Evolutionary conservation across 2,329 filamentous ascomycete species (phyloP).

Genomic region (Stagonosporopsis rhizophila): DNA sequence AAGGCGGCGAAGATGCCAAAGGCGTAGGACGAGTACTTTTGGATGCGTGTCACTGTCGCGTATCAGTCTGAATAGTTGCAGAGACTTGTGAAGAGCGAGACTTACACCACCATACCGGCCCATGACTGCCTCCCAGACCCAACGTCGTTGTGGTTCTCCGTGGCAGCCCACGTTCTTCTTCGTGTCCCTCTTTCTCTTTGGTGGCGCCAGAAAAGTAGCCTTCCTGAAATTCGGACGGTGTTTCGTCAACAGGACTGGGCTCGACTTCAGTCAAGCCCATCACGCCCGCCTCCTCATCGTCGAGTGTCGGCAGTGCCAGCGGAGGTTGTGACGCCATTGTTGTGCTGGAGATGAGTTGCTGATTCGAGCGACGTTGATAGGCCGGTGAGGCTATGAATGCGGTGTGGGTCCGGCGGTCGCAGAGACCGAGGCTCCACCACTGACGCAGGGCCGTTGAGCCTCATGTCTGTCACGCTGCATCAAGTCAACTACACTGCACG

Average conservation of each 20-base stretch:
- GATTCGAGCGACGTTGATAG: constrained; percentile 44
- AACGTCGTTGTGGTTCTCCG: constrained; percentile 40
- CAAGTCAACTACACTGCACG: neutral
- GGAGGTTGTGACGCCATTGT: constrained; percentile 14
- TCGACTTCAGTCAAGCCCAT: constrained; percentile 79
- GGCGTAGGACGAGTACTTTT: constrained; percentile 85
- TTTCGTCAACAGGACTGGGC: constrained; percentile 77
- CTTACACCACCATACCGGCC: constrained; percentile 78
- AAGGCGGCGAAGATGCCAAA: constrained; percentile 53
- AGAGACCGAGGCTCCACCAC: constrained; percentile 5
- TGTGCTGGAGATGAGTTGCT: constrained; percentile 23
- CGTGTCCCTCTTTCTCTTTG: constrained; percentile 11
- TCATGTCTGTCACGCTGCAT: neutral
- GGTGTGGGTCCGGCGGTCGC: constrained; percentile 8
- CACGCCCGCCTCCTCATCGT: constrained; percentile 57
- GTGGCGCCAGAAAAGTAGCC: constrained; percentile 52
- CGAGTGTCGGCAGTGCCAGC: constrained; percentile 7
- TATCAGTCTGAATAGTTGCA: neutral
- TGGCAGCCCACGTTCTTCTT: constrained; percentile 9
- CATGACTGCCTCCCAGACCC: constrained; percentile 67
- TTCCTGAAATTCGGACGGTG: constrained; percentile 56
- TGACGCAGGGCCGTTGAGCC: neutral
- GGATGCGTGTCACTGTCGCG: constrained; percentile 71
- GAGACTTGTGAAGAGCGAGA: constrained; percentile 16
- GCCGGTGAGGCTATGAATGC: constrained; percentile 18